These are phyloP conservation scores for Meyerozyma smithsonii DNA, from an alignment of 1,139 yeast genomes.

Conservation along the genomic window DNA sequence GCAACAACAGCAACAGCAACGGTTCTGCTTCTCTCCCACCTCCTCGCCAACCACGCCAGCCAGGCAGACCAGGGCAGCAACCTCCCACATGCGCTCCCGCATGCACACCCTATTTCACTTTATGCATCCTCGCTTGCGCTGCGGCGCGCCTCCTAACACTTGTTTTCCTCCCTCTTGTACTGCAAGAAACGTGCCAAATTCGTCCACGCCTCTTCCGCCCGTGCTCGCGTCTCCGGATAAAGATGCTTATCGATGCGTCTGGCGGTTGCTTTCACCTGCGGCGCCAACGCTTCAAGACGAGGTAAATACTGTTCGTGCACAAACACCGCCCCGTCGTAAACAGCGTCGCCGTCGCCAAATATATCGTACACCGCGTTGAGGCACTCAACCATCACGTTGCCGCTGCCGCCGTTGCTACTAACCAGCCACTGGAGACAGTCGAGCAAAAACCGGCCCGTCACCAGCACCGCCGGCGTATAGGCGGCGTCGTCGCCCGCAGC, in stretches of 20 bases:
- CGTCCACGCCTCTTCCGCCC: constrained; percentile 62
- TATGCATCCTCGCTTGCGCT: background rate
- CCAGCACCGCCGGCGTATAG: background rate
- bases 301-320: constrained; percentile 49
- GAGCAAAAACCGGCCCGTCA: background rate
- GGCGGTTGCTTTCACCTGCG: constrained; percentile 49
- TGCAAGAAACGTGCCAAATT: constrained; percentile 73
- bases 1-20: too few relatives aligned
- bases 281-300: constrained; percentile 40
- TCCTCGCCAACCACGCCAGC: too few relatives aligned
- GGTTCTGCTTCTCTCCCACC: too few relatives aligned
- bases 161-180: constrained; percentile 44
- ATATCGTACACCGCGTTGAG: constrained; percentile 69
- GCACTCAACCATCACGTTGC: constrained; percentile 51
- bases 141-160: background rate
- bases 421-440: background rate
- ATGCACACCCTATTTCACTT: too few relatives aligned
- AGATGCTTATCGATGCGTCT: constrained; percentile 67
- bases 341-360: constrained; percentile 68
- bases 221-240: constrained; percentile 50
- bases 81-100: too few relatives aligned
- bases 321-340: constrained; percentile 66
- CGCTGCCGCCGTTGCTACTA: constrained; percentile 5
- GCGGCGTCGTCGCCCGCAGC: constrained; percentile 1
- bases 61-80: too few relatives aligned